Evolutionary conservation across 2,329 filamentous ascomycete species (phyloP).

Genomic region (Epichloe gansuensis): DNA sequence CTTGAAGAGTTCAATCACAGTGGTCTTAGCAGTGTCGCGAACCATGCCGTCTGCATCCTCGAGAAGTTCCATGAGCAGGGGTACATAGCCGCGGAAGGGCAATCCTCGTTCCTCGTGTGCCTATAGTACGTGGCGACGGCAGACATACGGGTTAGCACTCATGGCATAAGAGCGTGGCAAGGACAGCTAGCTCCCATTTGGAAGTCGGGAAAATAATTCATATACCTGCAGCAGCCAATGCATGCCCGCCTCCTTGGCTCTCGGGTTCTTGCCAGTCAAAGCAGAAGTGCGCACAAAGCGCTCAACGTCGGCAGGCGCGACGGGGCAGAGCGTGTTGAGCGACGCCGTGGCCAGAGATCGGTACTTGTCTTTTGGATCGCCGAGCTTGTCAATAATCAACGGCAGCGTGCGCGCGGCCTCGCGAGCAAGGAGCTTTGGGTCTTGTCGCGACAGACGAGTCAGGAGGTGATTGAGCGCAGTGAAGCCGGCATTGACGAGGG

Average conservation of each 20-base stretch:
- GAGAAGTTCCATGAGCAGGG: slow-evolving; percentile 68
- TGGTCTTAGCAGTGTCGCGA: slow-evolving; percentile 68
- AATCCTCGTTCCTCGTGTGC: slow-evolving; percentile 73
- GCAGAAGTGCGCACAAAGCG: slow-evolving; percentile 64
- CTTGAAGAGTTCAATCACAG: slow-evolving; percentile 79
- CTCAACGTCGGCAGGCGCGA: slow-evolving; percentile 62
- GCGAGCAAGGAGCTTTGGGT: slow-evolving; percentile 58
- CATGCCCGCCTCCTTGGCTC: slow-evolving; percentile 75
- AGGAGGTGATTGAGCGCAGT: slow-evolving; percentile 78
- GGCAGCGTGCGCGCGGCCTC: slow-evolving; percentile 61
- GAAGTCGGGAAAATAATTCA: background rate
- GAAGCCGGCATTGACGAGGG: slow-evolving; percentile 70
- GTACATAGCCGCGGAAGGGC: slow-evolving; percentile 73
- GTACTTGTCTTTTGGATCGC: slow-evolving; percentile 78
- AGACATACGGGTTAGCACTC: slow-evolving; percentile 10
- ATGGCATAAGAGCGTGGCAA: background rate
- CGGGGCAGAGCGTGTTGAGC: slow-evolving; percentile 63
- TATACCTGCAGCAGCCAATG: slow-evolving; percentile 67
- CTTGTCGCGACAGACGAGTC: slow-evolving; percentile 75
- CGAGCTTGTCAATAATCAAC: slow-evolving; percentile 69
- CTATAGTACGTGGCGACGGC: slow-evolving; percentile 23
- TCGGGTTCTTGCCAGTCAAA: slow-evolving; percentile 66
- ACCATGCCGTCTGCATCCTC: slow-evolving; percentile 86
- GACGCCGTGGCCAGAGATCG: slow-evolving; percentile 61
- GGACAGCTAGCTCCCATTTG: background rate